phyloP scores from a whole-genome alignment of 2,329 filamentous ascomycete genomes.

The Penicillium sp. region DNA sequence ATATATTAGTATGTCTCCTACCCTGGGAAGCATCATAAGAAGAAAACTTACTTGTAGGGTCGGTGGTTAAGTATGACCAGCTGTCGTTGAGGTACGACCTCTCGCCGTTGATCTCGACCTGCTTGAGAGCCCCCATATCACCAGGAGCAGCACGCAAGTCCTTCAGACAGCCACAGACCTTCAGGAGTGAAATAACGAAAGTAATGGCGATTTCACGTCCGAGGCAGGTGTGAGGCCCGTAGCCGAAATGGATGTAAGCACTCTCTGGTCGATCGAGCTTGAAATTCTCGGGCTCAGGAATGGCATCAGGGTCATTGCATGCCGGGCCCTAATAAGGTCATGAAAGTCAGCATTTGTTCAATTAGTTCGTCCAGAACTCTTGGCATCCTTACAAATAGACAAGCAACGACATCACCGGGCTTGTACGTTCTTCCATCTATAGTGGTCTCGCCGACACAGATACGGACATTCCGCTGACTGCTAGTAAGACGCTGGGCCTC shows the following conservation, averaged over 20 bases:
- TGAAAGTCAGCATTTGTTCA: slow-evolving; percentile 15
- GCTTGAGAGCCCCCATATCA: slow-evolving; percentile 40
- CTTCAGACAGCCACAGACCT: neutral
- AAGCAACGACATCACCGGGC: slow-evolving; percentile 47
- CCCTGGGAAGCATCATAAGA: neutral
- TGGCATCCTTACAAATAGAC: neutral
- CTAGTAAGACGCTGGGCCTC: slow-evolving; percentile 30
- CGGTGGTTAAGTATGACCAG: slow-evolving; percentile 52
- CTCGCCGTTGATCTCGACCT: slow-evolving; percentile 41
- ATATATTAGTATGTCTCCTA: neutral
- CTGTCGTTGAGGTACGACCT: slow-evolving; percentile 54
- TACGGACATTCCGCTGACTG: slow-evolving; percentile 43
- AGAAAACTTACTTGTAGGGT: slow-evolving; percentile 52
- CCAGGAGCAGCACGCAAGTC: neutral
- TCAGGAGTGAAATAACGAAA: slow-evolving; percentile 33
- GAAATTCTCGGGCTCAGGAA: slow-evolving; percentile 47
- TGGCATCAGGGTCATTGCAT: slow-evolving; percentile 44
- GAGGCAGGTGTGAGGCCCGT: slow-evolving; percentile 54
- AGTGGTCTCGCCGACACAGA: slow-evolving; percentile 38
- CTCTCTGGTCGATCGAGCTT: slow-evolving; percentile 47
- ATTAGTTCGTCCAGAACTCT: neutral
- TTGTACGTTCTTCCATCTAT: slow-evolving; percentile 47
- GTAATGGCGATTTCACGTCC: slow-evolving; percentile 47
- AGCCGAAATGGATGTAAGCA: slow-evolving; percentile 51
- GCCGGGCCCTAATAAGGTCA: slow-evolving; percentile 16